A percentile compares a stretch with the other conserved stretches of the same genome.
Conservation (phyloP, 2,329 filamentous ascomycete genomes). For the Paraphaeosphaeria sporulosa region DNA sequence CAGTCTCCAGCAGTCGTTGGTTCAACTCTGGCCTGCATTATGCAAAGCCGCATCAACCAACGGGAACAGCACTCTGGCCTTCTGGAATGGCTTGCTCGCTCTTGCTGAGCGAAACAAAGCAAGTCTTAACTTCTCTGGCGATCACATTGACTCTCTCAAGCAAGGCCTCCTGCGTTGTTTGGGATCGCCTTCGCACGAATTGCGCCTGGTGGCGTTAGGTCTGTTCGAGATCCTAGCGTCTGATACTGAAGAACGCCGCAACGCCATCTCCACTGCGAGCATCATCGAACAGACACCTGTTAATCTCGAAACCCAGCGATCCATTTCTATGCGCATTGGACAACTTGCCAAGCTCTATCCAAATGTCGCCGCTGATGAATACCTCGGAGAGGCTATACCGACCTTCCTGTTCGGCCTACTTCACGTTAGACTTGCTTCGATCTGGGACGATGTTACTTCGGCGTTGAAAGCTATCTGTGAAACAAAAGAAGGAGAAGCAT, state of each 20-base stretch:
- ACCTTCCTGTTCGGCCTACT: constrained; percentile 88
- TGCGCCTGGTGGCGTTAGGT: constrained; percentile 76
- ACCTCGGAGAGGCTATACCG: constrained; percentile 76
- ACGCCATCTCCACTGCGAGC: constrained; percentile 70
- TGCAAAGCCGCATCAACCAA: constrained; percentile 72
- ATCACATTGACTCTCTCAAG: constrained; percentile 68
- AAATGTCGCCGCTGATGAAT: constrained; percentile 64
- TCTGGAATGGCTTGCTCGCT: constrained; percentile 52
- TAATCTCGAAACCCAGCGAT: constrained; percentile 76
- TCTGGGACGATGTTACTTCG: constrained; percentile 85
- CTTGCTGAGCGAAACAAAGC: constrained; percentile 71
- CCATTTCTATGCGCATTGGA: constrained; percentile 84
- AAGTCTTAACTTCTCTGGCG: constrained; percentile 58
- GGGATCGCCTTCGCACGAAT: constrained; percentile 74
- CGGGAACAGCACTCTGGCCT: constrained; percentile 58
- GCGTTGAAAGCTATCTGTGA: constrained; percentile 79
- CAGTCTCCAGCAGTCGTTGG: constrained; percentile 59
- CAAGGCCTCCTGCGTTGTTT: constrained; percentile 75
- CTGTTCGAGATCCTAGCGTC: constrained; percentile 69
- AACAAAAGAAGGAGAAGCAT: constrained; percentile 73
- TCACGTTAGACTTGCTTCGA: constrained; percentile 81
- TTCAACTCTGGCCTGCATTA: constrained; percentile 68
- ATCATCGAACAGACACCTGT: constrained; percentile 81
- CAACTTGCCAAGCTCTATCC: constrained; percentile 74
- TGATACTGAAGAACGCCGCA: constrained; percentile 58